Base-by-base conservation (phyloP, 2,329 filamentous ascomycete species). In the Trichoderma sp. region DNA sequence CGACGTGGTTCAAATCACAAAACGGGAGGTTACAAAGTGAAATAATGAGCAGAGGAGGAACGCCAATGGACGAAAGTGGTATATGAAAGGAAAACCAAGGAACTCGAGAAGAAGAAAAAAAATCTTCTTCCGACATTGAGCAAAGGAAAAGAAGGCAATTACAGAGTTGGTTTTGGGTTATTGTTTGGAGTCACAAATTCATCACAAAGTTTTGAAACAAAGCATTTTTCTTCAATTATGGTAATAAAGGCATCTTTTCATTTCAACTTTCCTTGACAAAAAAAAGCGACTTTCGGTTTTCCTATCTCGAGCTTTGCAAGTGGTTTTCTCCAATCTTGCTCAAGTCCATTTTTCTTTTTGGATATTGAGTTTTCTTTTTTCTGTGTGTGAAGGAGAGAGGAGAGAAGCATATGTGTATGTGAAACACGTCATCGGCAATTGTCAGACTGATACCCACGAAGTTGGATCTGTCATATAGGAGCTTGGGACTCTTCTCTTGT, bases 1-100 rank as follows among this genome's bases (percentile, higher is more conserved):
- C 78, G n/a, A 77, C 79, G 24, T 86, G 84, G 84, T 84, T 82
- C 73, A 77, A 76, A 65, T 79, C 80, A 64, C 83, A 86, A 74
- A 83, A 81, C 47, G 79, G 81, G 66, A 78, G 77, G 52, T 71
- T 85, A 70, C 79, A 80, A 65, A 80, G 77, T 69, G 79, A 81
- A 68, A 65, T 76, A 49, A 69, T 71, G 49, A 81, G 77, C 62
- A 76, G 78, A 69, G 76, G 71, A 6, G 77, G 76, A 33, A 78
- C 80, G 43, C 78, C 79, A 13, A 79, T 79, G 77, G 77, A 77
- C 43, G 76, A 78, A 33, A 75, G 77, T 62, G 74, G 72, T 73
- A 72, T 75, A 43, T 79, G 73, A 71, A 55, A 70, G 40, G 31
- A 67, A 60, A 27, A 52, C 49, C 16, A 40, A 27, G 4, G 4